phyloP scores from a whole-genome alignment of 176 grass and related monocot genomes.

The Poa pratensis region DNA sequence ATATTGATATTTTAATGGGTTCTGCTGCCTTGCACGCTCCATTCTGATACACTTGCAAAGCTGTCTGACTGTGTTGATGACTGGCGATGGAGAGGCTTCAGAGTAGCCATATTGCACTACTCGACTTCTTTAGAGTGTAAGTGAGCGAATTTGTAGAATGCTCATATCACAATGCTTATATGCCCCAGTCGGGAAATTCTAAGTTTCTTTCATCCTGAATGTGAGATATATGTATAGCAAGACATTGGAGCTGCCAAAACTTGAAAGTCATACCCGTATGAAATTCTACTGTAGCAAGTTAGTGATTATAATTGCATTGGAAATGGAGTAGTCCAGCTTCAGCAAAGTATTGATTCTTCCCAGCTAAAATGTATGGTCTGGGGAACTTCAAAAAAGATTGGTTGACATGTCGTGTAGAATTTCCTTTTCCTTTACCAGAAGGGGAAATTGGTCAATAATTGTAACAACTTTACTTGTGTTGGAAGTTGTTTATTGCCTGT shows the following conservation, averaged over 20 bases:
- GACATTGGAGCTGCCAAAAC: neutral
- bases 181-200: neutral
- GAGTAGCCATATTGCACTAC: neutral
- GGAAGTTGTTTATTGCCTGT: neutral
- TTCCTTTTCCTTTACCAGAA: neutral
- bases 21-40: neutral
- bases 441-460: no score
- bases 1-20: slow-evolving; percentile 27
- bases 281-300: neutral
- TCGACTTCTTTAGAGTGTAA: neutral
- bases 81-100: slow-evolving; percentile 12
- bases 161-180: neutral
- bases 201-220: neutral
- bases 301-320: slow-evolving; percentile 2
- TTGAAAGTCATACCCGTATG: neutral
- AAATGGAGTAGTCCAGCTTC: neutral
- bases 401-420: neutral
- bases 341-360: neutral
- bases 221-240: slow-evolving; percentile 6
- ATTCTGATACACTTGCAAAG: neutral
- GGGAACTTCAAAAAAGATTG: no score
- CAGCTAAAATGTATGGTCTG: neutral
- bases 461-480: neutral
- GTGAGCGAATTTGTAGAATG: neutral
- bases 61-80: slow-evolving; percentile 15